phyloP scores from a whole-genome alignment of 2,329 filamentous ascomycete genomes.

The Thielaviopsis populi region DNA sequence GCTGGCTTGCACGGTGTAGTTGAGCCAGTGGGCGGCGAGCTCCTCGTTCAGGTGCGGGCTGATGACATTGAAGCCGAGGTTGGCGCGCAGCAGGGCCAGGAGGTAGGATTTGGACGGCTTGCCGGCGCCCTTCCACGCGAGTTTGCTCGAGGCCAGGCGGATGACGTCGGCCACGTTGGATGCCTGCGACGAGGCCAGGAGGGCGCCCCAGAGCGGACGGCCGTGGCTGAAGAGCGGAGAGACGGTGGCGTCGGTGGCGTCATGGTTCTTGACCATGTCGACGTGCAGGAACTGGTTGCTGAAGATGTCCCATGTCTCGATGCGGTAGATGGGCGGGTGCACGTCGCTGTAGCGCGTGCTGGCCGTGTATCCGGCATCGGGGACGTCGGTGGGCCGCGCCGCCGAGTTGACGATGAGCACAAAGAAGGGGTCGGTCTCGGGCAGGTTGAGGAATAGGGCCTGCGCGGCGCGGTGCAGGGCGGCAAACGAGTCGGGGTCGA shows the following conservation, averaged over 20 bases:
- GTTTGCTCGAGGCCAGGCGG: slow-evolving; percentile 10
- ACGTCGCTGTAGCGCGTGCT: slow-evolving; percentile 8
- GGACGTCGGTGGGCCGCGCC: not conserved
- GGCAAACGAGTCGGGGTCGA: slow-evolving; percentile 4
- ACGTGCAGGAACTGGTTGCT: not conserved
- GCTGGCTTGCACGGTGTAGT: slow-evolving; percentile 9
- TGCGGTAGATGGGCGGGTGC: slow-evolving; percentile 12
- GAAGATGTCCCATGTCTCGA: slow-evolving; percentile 10
- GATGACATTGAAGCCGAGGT: slow-evolving; percentile 4
- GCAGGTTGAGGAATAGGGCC: slow-evolving; percentile 9
- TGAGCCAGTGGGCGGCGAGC: slow-evolving; percentile 11
- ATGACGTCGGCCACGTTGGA: slow-evolving; percentile 10
- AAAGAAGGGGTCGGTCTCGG: slow-evolving; percentile 11
- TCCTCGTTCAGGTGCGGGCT: slow-evolving; percentile 8
- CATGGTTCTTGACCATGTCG: not conserved
- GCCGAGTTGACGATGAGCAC: slow-evolving; percentile 1
- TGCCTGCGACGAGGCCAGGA: slow-evolving; percentile 8
- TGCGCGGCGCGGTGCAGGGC: slow-evolving; percentile 13
- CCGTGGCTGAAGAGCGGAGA: slow-evolving; percentile 9
- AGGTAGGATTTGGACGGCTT: slow-evolving; percentile 7
- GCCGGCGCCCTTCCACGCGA: slow-evolving; percentile 1
- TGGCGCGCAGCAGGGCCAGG: slow-evolving; percentile 9
- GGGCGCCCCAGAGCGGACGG: slow-evolving; percentile 14
- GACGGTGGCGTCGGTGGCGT: not conserved
- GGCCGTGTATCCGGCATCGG: not conserved